phyloP scores from a whole-genome alignment of 2,329 filamentous ascomycete genomes.

The Hypoxylon sp. region DNA sequence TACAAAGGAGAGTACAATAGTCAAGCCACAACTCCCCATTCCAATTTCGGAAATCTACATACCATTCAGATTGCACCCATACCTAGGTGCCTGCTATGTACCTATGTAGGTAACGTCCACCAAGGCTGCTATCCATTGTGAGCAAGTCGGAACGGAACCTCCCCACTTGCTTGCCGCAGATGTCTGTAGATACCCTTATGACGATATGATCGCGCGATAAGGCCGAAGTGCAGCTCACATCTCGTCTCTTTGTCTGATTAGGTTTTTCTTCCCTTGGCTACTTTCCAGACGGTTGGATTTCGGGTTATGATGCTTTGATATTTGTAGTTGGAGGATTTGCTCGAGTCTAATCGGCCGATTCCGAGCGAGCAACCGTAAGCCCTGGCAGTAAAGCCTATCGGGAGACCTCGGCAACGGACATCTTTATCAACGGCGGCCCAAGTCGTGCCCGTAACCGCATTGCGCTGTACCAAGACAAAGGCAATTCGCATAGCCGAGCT shows the following conservation, averaged over 20 bases:
- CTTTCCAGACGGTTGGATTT: conserved; percentile 3
- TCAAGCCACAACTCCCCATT: conserved; percentile 20
- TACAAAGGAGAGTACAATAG: not conserved
- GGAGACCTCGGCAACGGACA: conserved; percentile 10
- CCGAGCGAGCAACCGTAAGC: not conserved
- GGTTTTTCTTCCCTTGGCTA: conserved; percentile 2
- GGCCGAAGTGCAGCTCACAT: conserved; percentile 9
- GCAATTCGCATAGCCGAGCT: not conserved
- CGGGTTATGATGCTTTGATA: not conserved
- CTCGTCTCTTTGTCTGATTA: conserved; percentile 3
- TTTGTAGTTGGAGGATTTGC: not conserved
- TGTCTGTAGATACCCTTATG: conserved; percentile 22
- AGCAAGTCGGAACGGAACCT: conserved; percentile 31
- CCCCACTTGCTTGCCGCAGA: conserved; percentile 21
- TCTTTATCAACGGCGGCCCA: conserved; percentile 15
- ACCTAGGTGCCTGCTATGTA: not conserved
- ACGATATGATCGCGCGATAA: conserved; percentile 31
- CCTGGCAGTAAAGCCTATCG: not conserved
- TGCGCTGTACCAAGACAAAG: not conserved
- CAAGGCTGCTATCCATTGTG: too few relatives aligned
- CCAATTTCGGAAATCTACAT: too few relatives aligned
- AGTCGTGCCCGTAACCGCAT: conserved; percentile 8
- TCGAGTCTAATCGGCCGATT: conserved; percentile 3
- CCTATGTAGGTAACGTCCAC: not conserved
- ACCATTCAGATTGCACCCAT: not conserved